phyloP scores from a whole-genome alignment of 768 basidiomycete species.

The Lactarius psammicola region DNA sequence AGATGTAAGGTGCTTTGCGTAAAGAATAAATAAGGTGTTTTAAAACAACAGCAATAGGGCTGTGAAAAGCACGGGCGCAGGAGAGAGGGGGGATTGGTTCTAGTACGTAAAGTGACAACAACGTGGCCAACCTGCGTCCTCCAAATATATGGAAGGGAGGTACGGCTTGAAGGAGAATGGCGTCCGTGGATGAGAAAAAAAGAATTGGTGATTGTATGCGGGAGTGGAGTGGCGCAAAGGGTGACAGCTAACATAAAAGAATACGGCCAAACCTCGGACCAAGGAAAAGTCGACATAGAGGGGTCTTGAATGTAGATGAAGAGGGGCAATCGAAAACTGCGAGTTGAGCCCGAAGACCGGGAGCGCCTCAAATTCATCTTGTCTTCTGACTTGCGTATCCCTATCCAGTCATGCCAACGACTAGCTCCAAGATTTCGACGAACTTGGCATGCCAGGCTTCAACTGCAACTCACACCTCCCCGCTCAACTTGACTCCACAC shows the following conservation, averaged over 20 bases:
- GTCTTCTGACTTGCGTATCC: conserved; percentile 34
- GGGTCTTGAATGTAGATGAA: conserved; percentile 16
- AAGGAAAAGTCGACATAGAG: conserved; percentile 27
- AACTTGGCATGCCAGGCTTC: conserved; percentile 36
- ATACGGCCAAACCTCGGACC: conserved; percentile 23
- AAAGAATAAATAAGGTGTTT: conserved; percentile 22
- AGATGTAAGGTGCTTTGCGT: conserved; percentile 24
- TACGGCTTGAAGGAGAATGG: conserved; percentile 58
- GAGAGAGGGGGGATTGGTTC: conserved; percentile 21
- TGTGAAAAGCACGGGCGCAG: conserved; percentile 35
- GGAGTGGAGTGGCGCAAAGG: conserved; percentile 31
- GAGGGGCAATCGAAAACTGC: conserved; percentile 18
- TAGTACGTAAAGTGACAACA: conserved; percentile 21
- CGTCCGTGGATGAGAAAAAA: conserved; percentile 64
- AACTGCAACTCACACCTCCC: conserved; percentile 40
- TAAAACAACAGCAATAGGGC: conserved; percentile 25
- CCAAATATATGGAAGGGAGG: conserved; percentile 24
- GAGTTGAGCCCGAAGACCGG: conserved; percentile 18
- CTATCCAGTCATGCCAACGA: conserved; percentile 40
- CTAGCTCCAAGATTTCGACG: conserved; percentile 39
- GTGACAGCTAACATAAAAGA: conserved; percentile 22
- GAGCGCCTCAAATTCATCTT: conserved; percentile 20
- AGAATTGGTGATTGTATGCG: conserved; percentile 39
- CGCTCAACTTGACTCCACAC: conserved; percentile 47
- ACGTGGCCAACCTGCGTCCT: conserved; percentile 18